Evolutionary conservation across 371 early-diverging fungal genomes (phyloP).

Genomic region (Mucor piriformis): DNA sequence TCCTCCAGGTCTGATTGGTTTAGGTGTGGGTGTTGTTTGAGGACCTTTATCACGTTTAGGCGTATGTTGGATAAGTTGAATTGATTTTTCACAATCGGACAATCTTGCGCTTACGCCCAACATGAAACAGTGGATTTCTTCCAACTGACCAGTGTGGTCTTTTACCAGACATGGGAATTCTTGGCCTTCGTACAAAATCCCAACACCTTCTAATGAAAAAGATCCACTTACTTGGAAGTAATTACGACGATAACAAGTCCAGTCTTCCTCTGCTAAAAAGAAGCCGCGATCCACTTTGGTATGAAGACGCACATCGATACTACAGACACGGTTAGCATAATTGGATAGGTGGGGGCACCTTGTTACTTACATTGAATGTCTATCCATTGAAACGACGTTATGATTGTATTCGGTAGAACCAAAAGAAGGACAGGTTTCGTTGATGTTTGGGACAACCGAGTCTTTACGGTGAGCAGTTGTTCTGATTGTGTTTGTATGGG

Average conservation of each 20-base stretch:
- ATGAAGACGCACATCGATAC: conserved; percentile 52
- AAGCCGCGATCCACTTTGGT: conserved; percentile 79
- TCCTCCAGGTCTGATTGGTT: conserved; percentile 61
- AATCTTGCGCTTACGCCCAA: conserved; percentile 69
- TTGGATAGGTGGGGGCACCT: neutral
- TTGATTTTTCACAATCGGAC: conserved; percentile 58
- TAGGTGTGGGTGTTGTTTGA: conserved; percentile 69
- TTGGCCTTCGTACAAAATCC: conserved; percentile 44
- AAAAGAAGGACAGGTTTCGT: conserved; percentile 30
- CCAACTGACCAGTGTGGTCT: conserved; percentile 27
- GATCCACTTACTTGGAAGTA: conserved; percentile 86
- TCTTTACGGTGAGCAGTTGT: conserved; percentile 12
- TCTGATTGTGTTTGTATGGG: conserved; percentile 3
- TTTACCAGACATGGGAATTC: conserved; percentile 64
- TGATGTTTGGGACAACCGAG: conserved; percentile 6
- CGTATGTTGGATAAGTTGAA: conserved; percentile 88
- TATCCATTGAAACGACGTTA: conserved; percentile 27
- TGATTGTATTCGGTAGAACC: conserved; percentile 29
- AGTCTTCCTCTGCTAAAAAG: conserved; percentile 77
- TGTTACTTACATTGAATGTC: conserved; percentile 29
- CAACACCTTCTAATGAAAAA: conserved; percentile 60
- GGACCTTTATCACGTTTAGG: conserved; percentile 94
- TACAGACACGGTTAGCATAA: conserved; percentile 15
- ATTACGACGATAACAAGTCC: conserved; percentile 94
- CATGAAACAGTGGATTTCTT: conserved; percentile 56